Base-by-base conservation (phyloP, 345 rosid species). In the Zanthoxylum bungeanum region DNA sequence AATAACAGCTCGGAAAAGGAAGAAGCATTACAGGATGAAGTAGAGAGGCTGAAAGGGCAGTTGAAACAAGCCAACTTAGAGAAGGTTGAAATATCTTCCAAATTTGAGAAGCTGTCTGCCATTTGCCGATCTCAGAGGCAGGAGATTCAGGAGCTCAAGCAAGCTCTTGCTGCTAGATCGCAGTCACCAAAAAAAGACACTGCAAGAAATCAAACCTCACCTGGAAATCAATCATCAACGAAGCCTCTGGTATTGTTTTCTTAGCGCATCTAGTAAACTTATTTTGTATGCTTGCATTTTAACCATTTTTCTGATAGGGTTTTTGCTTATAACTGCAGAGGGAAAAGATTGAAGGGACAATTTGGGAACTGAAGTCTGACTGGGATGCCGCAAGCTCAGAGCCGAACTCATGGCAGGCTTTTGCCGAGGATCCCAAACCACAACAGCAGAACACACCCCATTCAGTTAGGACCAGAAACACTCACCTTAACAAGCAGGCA, bases 111-210 rank as follows among this genome's bases (percentile, higher is more conserved):
- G 88, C 90, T 96, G 50, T 86, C 98, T 77, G 90, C 98, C 70
- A 91, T 96, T 60, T 96, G 99, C 74, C 90, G 92, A 78, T 93
- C 93, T 21, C 99, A 96, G 82, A 86, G 97, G 75, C 96, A 88
- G 79, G 99, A 93, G 82, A 87, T 96, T 70, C 96, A 89, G 79
- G 99, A 93, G 77, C 97, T 96, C 59, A 96, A 89, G 87, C 96
- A 91, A 83, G 85, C 85, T 68, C 80, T 88, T 62, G 89, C 85
- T 46, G 77, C 89, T 49, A 84, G 81, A 75, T 76, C 88, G 36
- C 84, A 91, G 50, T 87, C 97, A 44, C 88, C 92, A 14, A 79
- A 64, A 60, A 87, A 79, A 85, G 85, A 81, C 57, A 76, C 71
- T 72, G 67, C 70, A 61, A 81, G 75, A 60, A 82, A 70, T 75